phyloP scores from a whole-genome alignment of 768 basidiomycete species.

The Nidularia sp. region DNA sequence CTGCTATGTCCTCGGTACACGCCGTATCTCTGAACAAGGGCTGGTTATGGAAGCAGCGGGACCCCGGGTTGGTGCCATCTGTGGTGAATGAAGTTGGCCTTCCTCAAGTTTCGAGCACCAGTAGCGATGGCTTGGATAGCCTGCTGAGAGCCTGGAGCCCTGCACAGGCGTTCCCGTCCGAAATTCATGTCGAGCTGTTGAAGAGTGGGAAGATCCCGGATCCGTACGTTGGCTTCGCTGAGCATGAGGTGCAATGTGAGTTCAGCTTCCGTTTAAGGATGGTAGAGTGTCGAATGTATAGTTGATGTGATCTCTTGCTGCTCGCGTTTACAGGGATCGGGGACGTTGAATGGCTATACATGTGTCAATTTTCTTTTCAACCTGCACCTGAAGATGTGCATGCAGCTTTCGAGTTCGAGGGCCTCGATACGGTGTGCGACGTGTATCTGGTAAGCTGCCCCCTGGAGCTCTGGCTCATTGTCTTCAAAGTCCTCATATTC shows the following conservation, averaged over 20 bases:
- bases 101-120: too few relatives aligned
- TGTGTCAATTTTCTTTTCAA: slow-evolving; percentile 52
- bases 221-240: slow-evolving; percentile 79
- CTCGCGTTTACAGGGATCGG: slow-evolving; percentile 65
- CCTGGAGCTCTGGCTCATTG: too few relatives aligned
- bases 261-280: not conserved
- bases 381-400: slow-evolving; percentile 40
- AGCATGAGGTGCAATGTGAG: slow-evolving; percentile 90
- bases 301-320: too few relatives aligned
- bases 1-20: too few relatives aligned
- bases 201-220: slow-evolving; percentile 73
- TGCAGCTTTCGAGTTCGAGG: slow-evolving; percentile 82
- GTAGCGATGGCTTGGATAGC: too few relatives aligned
- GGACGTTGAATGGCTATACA: slow-evolving; percentile 84
- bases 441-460: slow-evolving; percentile 25
- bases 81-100: too few relatives aligned
- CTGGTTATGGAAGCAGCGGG: too few relatives aligned
- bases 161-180: slow-evolving; percentile 61
- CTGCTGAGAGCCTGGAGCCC: too few relatives aligned
- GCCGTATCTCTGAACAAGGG: too few relatives aligned
- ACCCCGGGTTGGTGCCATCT: too few relatives aligned
- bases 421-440: slow-evolving; percentile 85
- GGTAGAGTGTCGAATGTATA: too few relatives aligned
- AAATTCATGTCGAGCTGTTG: slow-evolving; percentile 83
- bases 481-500: too few relatives aligned